These are phyloP conservation scores for Aspergillus bridgeri DNA, from an alignment of 495 filamentous ascomycete species.

Conservation along the genomic window DNA sequence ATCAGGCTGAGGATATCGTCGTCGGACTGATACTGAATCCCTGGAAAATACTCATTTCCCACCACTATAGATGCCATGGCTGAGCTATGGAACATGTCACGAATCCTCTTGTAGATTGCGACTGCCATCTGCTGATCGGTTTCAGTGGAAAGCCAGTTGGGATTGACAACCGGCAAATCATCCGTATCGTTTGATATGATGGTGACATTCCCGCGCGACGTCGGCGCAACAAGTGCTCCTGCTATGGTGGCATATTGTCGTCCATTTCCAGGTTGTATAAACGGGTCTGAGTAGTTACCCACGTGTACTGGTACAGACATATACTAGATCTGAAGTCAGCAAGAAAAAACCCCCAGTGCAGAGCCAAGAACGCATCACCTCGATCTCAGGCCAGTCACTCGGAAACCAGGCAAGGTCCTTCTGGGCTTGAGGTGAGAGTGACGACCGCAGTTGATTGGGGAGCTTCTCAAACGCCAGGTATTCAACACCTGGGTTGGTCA, in stretches of 20 bases:
- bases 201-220: constrained; percentile 53
- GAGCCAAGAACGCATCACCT: constrained; percentile 22
- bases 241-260: constrained; percentile 47
- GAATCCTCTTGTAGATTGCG: constrained; percentile 48
- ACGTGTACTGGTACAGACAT: constrained; percentile 34
- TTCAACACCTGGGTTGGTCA: constrained; percentile 43
- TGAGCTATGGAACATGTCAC: constrained; percentile 31
- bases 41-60: constrained; percentile 52
- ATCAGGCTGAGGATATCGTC: constrained; percentile 49
- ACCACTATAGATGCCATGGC: constrained; percentile 36
- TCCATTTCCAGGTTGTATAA: constrained; percentile 33
- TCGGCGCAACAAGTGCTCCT: constrained; percentile 39
- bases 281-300: constrained; percentile 43
- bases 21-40: constrained; percentile 42
- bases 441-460: constrained; percentile 16
- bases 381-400: constrained; percentile 58
- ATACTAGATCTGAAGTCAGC: constrained; percentile 17
- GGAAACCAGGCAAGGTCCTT: constrained; percentile 41
- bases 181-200: constrained; percentile 39
- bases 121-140: constrained; percentile 53
- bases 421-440: constrained; percentile 20
- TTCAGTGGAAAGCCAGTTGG: constrained; percentile 51
- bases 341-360: not conserved
- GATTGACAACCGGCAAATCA: constrained; percentile 53
- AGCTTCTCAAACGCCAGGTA: constrained; percentile 50